Base-by-base conservation (phyloP, 352 stramenopile species). In the Phytophthora macrochlamydospora region DNA sequence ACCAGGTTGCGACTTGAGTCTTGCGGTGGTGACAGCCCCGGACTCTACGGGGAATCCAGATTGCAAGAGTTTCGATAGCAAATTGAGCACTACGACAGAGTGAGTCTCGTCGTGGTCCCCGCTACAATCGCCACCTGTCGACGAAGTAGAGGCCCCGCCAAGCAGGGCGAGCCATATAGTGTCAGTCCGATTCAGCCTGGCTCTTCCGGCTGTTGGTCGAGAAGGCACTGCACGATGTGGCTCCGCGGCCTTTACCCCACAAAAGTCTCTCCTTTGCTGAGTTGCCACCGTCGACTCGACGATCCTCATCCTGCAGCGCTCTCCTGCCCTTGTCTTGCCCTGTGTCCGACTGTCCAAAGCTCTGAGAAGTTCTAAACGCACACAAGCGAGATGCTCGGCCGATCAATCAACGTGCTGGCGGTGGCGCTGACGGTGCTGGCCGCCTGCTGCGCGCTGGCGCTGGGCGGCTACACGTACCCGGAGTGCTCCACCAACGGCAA, bases 401-500 rank as follows among this genome's bases (percentile, higher is more conserved):
- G 59, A 51, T 58, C 63, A 18, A 44, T 66, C 51, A 67, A 71
- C 30, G 59, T 69, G 59, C 44, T 71, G 53, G 45, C 59, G 31
- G 56, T 67, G 53, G 64, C 59, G 38, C 37, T 62, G 40, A 59
- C 65, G 53, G 60, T 87, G 37, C 31, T 78, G 31, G 55, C 59
- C 38, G 56, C 62, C 2, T 70, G 64, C 55, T 69, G 58, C 13
- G 53, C 67, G 59, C n/a, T 78, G 9, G 63, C 65, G 40, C 38
- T 75, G 9, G 65, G 52, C 31, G 14, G 52, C 56, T 69, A 65
- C 67, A 83, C 83, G 68, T 92, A 86, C 68, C 83, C 83, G 4
- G 55, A 83, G 59, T 92, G 84, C 71, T 33, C 61, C 13, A 51
- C 35, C 2, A 67, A 71, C 38, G 79, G 63, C 40, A 73, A 73